Conservation (phyloP, 805 yeast genomes). For the Candida arabinofermentans region DNA sequence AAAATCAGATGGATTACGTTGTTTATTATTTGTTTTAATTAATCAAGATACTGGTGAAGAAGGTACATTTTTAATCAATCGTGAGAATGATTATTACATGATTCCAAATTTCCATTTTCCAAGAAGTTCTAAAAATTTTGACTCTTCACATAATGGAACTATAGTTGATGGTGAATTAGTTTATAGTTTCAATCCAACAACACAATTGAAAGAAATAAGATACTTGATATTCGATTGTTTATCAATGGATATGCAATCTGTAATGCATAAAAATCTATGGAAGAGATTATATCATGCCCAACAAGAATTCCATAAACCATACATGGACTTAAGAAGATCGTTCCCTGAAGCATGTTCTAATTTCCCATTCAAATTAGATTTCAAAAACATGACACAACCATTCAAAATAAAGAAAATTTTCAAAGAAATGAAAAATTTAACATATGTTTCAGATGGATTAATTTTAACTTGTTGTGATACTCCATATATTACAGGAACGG, state of each 20-base stretch:
- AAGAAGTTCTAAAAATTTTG: slow-evolving; percentile 38
- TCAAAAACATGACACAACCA: slow-evolving; percentile 85
- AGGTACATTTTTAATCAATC: slow-evolving; percentile 81
- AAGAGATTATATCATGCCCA: slow-evolving; percentile 86
- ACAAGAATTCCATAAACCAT: slow-evolving; percentile 78
- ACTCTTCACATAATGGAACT: slow-evolving; percentile 77
- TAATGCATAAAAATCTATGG: slow-evolving; percentile 67
- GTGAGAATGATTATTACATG: slow-evolving; percentile 82
- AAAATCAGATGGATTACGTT: slow-evolving; percentile 89
- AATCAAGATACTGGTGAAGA: slow-evolving; percentile 71
- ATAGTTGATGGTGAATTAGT: slow-evolving; percentile 94
- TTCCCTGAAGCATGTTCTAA: slow-evolving; percentile 71
- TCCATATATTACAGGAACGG: slow-evolving; percentile 88
- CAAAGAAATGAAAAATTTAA: slow-evolving; percentile 62
- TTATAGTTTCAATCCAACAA: slow-evolving; percentile 52
- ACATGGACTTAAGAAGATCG: slow-evolving; percentile 58
- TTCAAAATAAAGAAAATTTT: slow-evolving; percentile 76
- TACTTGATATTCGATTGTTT: slow-evolving; percentile 90
- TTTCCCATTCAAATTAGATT: slow-evolving; percentile 81
- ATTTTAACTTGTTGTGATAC: slow-evolving; percentile 88
- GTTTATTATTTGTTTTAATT: slow-evolving; percentile 62
- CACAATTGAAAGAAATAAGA: slow-evolving; percentile 60
- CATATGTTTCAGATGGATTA: slow-evolving; percentile 90
- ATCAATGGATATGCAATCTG: slow-evolving; percentile 70
- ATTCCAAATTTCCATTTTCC: slow-evolving; percentile 88